Evolutionary conservation across 352 stramenopile species (phyloP).

Genomic region (Halophytophthora polymorphica): DNA sequence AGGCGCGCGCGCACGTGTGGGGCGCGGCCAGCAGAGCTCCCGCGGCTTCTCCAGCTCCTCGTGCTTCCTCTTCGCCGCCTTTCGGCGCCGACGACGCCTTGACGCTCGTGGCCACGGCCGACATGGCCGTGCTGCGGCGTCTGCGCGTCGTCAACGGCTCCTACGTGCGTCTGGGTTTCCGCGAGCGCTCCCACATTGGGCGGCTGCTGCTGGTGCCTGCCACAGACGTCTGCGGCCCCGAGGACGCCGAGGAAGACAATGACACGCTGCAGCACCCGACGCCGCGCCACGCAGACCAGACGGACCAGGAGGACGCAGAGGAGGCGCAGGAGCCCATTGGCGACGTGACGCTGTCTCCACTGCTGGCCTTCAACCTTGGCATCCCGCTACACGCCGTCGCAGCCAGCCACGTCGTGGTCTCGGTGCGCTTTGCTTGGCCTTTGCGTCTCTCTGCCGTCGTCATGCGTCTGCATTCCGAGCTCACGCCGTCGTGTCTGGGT

Average conservation of each 20-base stretch:
- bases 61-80: background rate
- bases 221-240: conserved; percentile 5
- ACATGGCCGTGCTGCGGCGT: conserved; percentile 39
- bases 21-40: conserved; percentile 7
- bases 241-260: conserved; percentile 1
- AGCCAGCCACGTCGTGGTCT: conserved; percentile 17
- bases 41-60: background rate
- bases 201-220: conserved; percentile 26
- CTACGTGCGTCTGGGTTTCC: conserved; percentile 35
- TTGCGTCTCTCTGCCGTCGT: background rate
- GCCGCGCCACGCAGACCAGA: too few species aligned
- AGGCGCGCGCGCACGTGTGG: conserved; percentile 36
- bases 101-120: conserved; percentile 31
- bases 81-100: conserved; percentile 23
- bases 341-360: conserved; percentile 50
- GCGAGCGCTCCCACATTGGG: conserved; percentile 26
- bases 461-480: background rate
- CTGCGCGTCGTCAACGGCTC: conserved; percentile 49
- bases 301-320: background rate
- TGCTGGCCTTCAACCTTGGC: conserved; percentile 76
- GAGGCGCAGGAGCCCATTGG: conserved; percentile 6
- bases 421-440: conserved; percentile 15
- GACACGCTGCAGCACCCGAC: too few species aligned
- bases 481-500: too few species aligned
- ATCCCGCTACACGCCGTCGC: conserved; percentile 41